A percentile compares a stretch with the other conserved stretches of the same genome.
phyloP scores from a whole-genome alignment of 495 filamentous ascomycete species.

The Hypoxylon lenormandii region DNA sequence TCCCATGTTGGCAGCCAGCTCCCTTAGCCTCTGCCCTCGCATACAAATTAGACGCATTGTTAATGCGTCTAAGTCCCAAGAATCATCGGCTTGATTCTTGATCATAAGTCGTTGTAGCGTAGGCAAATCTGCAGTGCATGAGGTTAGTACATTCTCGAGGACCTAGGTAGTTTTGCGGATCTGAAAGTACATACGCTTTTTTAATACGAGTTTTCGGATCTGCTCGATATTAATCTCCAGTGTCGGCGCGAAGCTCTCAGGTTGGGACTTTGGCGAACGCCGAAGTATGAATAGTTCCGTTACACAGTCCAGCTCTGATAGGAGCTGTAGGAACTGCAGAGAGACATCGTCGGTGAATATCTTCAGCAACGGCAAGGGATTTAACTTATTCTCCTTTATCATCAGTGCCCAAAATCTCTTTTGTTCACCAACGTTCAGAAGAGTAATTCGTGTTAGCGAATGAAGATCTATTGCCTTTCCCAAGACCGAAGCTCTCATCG shows the following conservation, averaged over 20 bases:
- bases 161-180: neutral
- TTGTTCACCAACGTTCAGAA: conserved; percentile 72
- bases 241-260: conserved; percentile 61
- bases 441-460: conserved; percentile 63
- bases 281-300: conserved; percentile 71
- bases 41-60: conserved; percentile 62
- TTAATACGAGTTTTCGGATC: conserved; percentile 64
- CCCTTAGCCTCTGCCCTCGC: conserved; percentile 61
- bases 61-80: conserved; percentile 68
- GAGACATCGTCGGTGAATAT: conserved; percentile 73
- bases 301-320: conserved; percentile 63
- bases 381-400: conserved; percentile 61
- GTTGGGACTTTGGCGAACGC: conserved; percentile 60
- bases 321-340: conserved; percentile 61
- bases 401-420: conserved; percentile 67
- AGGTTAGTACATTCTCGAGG: neutral
- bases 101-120: conserved; percentile 62
- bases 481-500: conserved; percentile 66
- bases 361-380: conserved; percentile 63
- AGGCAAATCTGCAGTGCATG: conserved; percentile 21
- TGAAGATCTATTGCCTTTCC: conserved; percentile 65
- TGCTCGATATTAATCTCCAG: conserved; percentile 62
- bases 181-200: conserved; percentile 57
- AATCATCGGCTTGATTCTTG: conserved; percentile 60
- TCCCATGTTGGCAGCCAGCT: conserved; percentile 66